Evolutionary conservation across 2,329 filamentous ascomycete species (phyloP), one percentile per base, ranked within the genome.

Genomic region (Diaporthe citri): DNA sequence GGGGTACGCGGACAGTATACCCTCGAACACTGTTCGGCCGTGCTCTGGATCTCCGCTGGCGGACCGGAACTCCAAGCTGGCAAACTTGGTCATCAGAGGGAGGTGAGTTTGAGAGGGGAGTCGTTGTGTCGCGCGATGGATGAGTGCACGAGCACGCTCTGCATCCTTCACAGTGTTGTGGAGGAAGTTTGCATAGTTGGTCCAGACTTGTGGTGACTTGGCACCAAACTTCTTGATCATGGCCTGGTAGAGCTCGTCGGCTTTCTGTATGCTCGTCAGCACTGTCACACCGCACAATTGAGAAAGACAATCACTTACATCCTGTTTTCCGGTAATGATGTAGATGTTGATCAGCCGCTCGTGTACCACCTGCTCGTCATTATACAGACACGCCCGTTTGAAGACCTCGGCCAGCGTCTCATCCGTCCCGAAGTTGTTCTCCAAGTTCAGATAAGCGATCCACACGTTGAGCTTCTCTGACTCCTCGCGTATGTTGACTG

Each of bases 391-490:
- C 1, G 97, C 96, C 72, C 95, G 92, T 86, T 94, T 96, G 88
- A 99, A 98, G 10, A 95, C 92, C 41, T 94, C 92, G 25, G 98
- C 94, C 2, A 97, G 88, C 0, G 90, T 93, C 75, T 97, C 94
- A 74, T 97, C 93, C 78, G 90, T 94, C 76, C 95, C 95, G 82
- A 97, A 98, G 9, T 93, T 93, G 77, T 97, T 95, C 85, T 99
- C 97, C 79, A 99, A 87, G 86, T 99, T 98, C 79, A 99, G 91
- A 82, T 96, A 91, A 0, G 96, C 97, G 75, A 97, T 93, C 97
- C 97, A 99, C 71, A 98, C 91, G 83, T 98, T 97, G 79, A 97
- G 87, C 85, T 98, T 98, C 85, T 98, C 97, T 3, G 93, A 92
- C 82, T 98, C 94, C 82, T 98, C 95, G 36, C 94, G 92, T 76